Base-by-base conservation (phyloP, 345 rosid genomes). In the Cardamine occulta region DNA sequence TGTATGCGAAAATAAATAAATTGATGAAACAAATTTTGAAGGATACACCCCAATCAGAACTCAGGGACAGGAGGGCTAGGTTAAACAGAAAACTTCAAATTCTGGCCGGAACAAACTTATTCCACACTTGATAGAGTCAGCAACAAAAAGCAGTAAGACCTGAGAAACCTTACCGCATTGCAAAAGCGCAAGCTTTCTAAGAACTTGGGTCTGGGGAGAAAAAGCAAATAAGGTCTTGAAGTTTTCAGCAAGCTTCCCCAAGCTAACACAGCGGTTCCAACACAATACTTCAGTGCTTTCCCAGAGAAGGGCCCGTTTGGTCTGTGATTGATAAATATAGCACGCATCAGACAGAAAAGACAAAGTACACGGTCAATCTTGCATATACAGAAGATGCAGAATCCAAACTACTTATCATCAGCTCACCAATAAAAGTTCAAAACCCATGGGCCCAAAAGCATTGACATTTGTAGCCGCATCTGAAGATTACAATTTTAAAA, bases 41-140 rank as follows among this genome's bases (percentile, higher is more conserved):
- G 99, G 99, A 92, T 95, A 95, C 98, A 72, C 99, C 99, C 99
- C 99, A 95, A 71, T 92, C 94, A 57, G 97, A 89, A 78, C 99
- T 95, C 68, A 94, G 91, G 82, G 92, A 88, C 64, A 90, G 84
- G 79, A 95, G 81, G 79, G 99, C n/a, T n/a, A n/a, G 90, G 82
- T 92, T 95, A 85, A 95, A 95, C 97, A 95, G 23, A 92, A 82
- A 81, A 95, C 98, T 89, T 92, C 90, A 78, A 95, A 90, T 79
- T 95, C 97, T 66, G 98, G 98, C 97, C 97, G 92, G 66, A 84
- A 84, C 60, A 59, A 85, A 73, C 79, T 70, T 87, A 86, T 84
- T 89, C 97, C 99, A 95, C 93, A 92, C n/a, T n/a, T 85, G 71
- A 95, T 74, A 61, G 99, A 92, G 85, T 95, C 97, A 82, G 92